Evolutionary conservation across 257 asterid species (phyloP), one percentile per base, ranked within the genome.

Genomic region (Dorcoceras hygrometricum): DNA sequence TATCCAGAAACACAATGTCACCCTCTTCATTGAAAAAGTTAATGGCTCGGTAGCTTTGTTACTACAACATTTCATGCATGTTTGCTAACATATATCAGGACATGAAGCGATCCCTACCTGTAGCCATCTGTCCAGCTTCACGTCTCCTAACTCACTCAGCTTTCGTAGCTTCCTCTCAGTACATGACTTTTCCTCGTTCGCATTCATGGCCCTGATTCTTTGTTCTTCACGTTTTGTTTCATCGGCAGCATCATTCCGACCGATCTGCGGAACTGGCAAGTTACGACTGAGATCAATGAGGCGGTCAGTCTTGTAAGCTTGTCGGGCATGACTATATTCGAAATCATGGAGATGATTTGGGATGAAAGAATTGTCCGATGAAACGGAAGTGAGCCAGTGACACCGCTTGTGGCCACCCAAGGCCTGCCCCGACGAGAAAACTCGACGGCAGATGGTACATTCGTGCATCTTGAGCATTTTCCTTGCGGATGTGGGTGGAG

Each of bases 401-500:
- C 98, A 89, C 59, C 96, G 79, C 36, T 91, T 89, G 69, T 91
- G 98, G 4, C 95, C 95, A 0, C 92, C 98, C 11, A 91, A 78
- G 23, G 95, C 96, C 66, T 91, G 98, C 19, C 98, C 95, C 0
- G 96, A 89, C 29, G 95, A 71, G 46, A 91, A 89, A 28, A 87
- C 81, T 19, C 95, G 77, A 5, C 81, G 86, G 53, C 98, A 91
- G 0, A 89, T 88, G 0, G 95, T 87, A 66, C 96, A 91, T 56
- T 87, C 92, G 28, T 91, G 96, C 65, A 78, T 81, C 71, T 84
- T 89, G 2, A 77, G 61, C 66, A 63, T 70, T 46, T 78, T 83
- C 6, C 74, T 34, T 1, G 78, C 2, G 66, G 71, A 24, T 4
- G 58, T 9, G 4, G 70, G 24, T 4, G 66, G 56, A 0, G 74